A percentile compares a stretch with the other conserved stretches of the same genome.
Evolutionary conservation across 148 eudicot genomes (phyloP).

Genomic region (Rhododendron vialii): DNA sequence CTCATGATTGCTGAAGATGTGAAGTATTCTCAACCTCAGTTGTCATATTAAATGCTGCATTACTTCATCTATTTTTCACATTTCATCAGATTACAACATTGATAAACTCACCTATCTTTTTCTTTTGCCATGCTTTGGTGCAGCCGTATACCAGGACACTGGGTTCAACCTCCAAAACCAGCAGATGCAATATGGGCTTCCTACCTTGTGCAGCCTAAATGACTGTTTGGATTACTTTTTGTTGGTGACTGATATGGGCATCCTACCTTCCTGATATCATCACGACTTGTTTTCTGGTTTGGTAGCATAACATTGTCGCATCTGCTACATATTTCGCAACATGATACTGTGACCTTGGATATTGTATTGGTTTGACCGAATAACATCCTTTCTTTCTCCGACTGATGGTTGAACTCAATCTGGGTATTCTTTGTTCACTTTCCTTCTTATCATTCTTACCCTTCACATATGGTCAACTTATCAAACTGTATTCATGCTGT

Average conservation of each 20-base stretch:
- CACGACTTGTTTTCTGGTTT: background rate
- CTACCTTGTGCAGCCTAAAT: constrained; percentile 56
- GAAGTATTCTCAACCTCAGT: background rate
- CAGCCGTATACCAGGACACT: constrained; percentile 97
- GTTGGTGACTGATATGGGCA: background rate
- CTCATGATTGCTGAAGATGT: background rate
- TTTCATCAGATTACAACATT: background rate
- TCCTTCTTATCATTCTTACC: background rate
- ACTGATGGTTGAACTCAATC: background rate
- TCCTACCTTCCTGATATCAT: background rate
- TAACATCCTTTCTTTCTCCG: background rate
- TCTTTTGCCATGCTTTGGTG: constrained; percentile 15
- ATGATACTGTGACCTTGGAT: background rate
- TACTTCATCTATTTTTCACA: background rate
- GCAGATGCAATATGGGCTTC: constrained; percentile 91
- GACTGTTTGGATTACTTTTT: constrained; percentile 6
- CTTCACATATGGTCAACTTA: background rate
- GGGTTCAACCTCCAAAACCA: constrained; percentile 94
- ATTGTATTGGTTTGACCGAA: background rate
- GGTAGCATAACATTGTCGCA: background rate
- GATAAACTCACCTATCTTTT: background rate
- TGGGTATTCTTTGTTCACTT: background rate
- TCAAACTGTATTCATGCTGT: background rate
- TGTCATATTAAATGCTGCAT: background rate
- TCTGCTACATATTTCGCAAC: background rate